Evolutionary conservation across 2,329 filamentous ascomycete genomes (phyloP), one percentile per base, ranked within the genome.

Genomic region (Penicillium griseofulvum): DNA sequence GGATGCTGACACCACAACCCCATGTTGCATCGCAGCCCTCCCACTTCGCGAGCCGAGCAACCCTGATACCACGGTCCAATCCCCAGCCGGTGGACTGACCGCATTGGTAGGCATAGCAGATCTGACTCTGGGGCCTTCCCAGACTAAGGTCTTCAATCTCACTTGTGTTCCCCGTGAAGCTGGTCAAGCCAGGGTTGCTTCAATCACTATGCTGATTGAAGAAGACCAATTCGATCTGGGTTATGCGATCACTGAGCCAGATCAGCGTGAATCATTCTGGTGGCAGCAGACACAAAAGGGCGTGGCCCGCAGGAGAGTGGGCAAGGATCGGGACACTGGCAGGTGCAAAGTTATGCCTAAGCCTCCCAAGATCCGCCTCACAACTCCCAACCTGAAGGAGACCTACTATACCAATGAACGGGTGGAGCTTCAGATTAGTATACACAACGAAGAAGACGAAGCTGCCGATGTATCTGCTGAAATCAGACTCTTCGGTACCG

Each of bases 301-400:
- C 2, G 62, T 71, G 9, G 54, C 70, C 26, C 65, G 66, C 45
- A 76, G 73, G 61, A 68, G 68, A 41, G 67, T 80, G 24, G 74
- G 77, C 22, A 77, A 77, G 50, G 74, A 75, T 51, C 69, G 74
- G 37, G 77, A 82, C 53, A 77, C 79, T 1, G 77, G 83, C 33
- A 76, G 77, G 2, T 83, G 96, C 53, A 87, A 84, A 53, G 86
- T 99, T 24, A 80, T 91, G 51, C 93, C 94, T 1, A 89, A 95
- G 61, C 94, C 93, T 28, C 94, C 94, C 0, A 97, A 97, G 73
- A 85, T 99, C 77, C 86, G 90, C 63, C 84, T 99, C 43, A 81
- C 78, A 26, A 76, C 90, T 10, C 78, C 83, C 2, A 81, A 84
- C 38, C 73, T 87, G 8, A 78, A 81, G 54, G 81, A 84, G 12